Evolutionary conservation across 768 basidiomycete genomes (phyloP).

Genomic region (Termitomyces sp.): DNA sequence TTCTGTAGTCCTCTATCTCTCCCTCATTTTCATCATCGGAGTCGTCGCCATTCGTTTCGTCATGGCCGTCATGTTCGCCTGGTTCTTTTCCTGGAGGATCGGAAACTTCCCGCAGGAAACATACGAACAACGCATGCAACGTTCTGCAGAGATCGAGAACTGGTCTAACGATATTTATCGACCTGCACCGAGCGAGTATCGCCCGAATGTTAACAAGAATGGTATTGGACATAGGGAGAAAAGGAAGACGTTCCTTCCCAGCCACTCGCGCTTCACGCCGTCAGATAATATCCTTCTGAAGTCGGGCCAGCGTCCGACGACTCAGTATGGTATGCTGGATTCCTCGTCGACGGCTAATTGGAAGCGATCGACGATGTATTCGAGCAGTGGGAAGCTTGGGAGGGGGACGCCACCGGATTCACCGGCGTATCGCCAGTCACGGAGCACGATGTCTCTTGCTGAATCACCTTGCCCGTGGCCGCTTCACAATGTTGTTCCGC

Average conservation of each 20-base stretch:
- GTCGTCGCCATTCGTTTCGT: conserved; percentile 92
- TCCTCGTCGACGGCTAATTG: conserved; percentile 42
- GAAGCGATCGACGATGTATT: conserved; percentile 56
- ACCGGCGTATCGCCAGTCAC: conserved; percentile 66
- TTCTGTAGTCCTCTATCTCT: conserved; percentile 88
- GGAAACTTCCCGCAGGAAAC: conserved; percentile 93
- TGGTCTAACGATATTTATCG: conserved; percentile 97
- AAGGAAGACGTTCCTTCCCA: conserved; percentile 60
- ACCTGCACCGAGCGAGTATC: conserved; percentile 84
- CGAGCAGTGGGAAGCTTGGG: conserved; percentile 33
- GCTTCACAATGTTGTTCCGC: conserved; percentile 82
- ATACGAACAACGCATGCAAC: conserved; percentile 86
- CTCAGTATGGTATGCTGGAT: conserved; percentile 65
- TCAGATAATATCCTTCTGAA: conserved; percentile 47
- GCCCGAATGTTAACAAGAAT: conserved; percentile 82
- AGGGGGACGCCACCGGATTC: conserved; percentile 73
- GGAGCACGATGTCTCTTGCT: conserved; percentile 72
- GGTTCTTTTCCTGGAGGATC: conserved; percentile 96
- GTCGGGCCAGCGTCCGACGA: conserved; percentile 53
- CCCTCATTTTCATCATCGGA: conserved; percentile 95
- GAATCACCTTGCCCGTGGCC: conserved; percentile 92
- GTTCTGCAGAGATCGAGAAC: conserved; percentile 87
- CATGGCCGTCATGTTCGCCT: conserved; percentile 96
- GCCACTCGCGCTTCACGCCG: conserved; percentile 71
- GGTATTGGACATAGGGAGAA: conserved; percentile 55